Base-by-base conservation (phyloP, 2,329 filamentous ascomycete genomes). In the Venturia asperata region DNA sequence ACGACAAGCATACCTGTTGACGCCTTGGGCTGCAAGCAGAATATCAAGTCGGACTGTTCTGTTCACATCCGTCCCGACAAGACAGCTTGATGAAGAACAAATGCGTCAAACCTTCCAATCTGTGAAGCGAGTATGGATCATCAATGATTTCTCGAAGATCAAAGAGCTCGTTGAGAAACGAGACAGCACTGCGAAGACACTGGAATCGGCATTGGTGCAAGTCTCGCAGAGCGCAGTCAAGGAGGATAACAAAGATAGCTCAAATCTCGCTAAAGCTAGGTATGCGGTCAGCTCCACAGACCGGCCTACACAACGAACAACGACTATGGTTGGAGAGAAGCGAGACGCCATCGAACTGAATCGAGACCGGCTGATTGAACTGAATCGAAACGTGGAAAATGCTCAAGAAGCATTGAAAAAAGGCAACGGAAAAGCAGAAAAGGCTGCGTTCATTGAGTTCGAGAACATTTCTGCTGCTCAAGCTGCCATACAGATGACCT, bases 311-410 rank as follows among this genome's bases (percentile, higher is more conserved):
- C 91, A 96, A 71, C 85, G 85, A 43, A 79, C 86, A 62, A 89
- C 87, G 70, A 81, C 83, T 6, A 75, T 96, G 41, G 81, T 92
- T 68, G 88, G 91, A 68, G 84, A 89, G 70, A 93, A 94, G 74
- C 88, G 94, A n/a, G 92, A 97, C 76, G 92, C 91, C 0, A 96
- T 99, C 73, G 86, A 93, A 67, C 94, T 90, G 84, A 88, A 87
- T 67, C 87, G 93, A 49, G 81, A 82, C 1, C 87, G 91, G 72
- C 83, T 97, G 62, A 83, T 87, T 63, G 85, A 87, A 61, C 81
- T 95, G 49, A 85, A 87, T 55, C 88, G 90, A 4, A 83, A 88
- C 68, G 87, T 91, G 52, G 82, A 87, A 55, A 77, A 82, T 24
- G 82, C 86, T 49, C 91, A 94, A 74, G 82, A 81, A 64, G 80